Percentiles rank a stretch among this genome's conserved stretches.
phyloP scores from a whole-genome alignment of 2,329 filamentous ascomycete genomes.

The Pyrenochaeta sp. region DNA sequence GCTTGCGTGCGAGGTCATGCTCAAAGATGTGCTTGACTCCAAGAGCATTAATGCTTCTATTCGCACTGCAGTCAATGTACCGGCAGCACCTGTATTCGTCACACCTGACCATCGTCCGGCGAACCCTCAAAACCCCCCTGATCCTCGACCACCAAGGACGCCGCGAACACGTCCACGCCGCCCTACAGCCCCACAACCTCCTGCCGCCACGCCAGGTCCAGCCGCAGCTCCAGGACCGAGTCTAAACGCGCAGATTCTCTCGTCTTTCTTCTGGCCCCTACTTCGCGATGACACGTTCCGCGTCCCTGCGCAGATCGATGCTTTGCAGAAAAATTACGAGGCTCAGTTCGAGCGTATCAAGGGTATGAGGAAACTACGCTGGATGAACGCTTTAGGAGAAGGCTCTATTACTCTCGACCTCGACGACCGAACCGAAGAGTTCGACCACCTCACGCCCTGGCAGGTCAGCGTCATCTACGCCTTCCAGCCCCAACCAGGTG shows the following conservation, averaged over 20 bases:
- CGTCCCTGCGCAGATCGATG: slow-evolving; percentile 65
- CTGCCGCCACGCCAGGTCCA: slow-evolving; percentile 13
- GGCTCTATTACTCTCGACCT: slow-evolving; percentile 83
- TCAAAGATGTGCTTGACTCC: slow-evolving; percentile 89
- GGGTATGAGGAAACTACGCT: slow-evolving; percentile 82
- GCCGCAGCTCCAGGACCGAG: slow-evolving; percentile 47
- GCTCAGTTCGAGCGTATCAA: slow-evolving; percentile 81
- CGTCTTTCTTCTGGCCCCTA: slow-evolving; percentile 90
- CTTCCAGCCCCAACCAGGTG: slow-evolving; percentile 66
- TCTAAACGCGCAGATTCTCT: slow-evolving; percentile 85
- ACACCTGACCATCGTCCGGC: slow-evolving; percentile 27
- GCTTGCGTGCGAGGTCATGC: slow-evolving; percentile 96
- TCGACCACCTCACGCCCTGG: slow-evolving; percentile 81
- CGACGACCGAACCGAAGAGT: slow-evolving; percentile 76
- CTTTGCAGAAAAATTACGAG: slow-evolving; percentile 75
- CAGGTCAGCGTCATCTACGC: slow-evolving; percentile 88
- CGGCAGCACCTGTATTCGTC: slow-evolving; percentile 12
- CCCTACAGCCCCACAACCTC: slow-evolving; percentile 16
- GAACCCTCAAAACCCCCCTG: slow-evolving; percentile 29
- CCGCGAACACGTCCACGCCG: slow-evolving; percentile 38
- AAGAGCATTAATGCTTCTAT: slow-evolving; percentile 70
- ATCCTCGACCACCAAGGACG: slow-evolving; percentile 27
- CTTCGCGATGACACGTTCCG: slow-evolving; percentile 74
- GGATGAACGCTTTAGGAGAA: slow-evolving; percentile 83
- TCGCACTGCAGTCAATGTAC: slow-evolving; percentile 24